phyloP scores from a whole-genome alignment of 2,329 filamentous ascomycete species.

The Aspergillus aculeatinus region DNA sequence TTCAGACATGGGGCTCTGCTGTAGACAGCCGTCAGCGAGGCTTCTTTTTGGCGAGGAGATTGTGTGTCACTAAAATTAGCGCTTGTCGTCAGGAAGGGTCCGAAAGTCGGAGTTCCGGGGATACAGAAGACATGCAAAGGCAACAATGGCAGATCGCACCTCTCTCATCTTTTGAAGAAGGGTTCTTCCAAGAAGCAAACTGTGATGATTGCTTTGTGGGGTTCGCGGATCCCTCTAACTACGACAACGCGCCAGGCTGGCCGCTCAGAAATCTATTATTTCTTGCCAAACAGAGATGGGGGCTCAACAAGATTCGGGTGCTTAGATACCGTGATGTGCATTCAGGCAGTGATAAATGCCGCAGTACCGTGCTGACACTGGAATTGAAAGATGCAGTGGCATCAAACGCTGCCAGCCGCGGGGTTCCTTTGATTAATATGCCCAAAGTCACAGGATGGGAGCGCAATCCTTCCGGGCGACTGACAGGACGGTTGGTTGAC shows the following conservation, averaged over 20 bases:
- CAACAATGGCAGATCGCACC: slow-evolving; percentile 70
- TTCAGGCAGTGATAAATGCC: slow-evolving; percentile 71
- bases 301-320: slow-evolving; percentile 73
- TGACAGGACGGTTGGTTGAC: slow-evolving; percentile 75
- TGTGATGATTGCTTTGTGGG: slow-evolving; percentile 77
- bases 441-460: slow-evolving; percentile 97
- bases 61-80: slow-evolving; percentile 38
- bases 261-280: slow-evolving; percentile 86
- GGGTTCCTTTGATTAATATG: slow-evolving; percentile 46
- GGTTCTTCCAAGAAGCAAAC: slow-evolving; percentile 75
- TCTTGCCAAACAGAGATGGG: slow-evolving; percentile 78
- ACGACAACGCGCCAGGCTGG: slow-evolving; percentile 84
- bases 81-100: background rate
- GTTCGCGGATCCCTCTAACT: slow-evolving; percentile 92
- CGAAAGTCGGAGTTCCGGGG: background rate
- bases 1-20: slow-evolving; percentile 83
- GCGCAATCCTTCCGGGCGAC: slow-evolving; percentile 73
- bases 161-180: slow-evolving; percentile 75
- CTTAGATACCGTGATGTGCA: slow-evolving; percentile 88
- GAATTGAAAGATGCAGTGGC: slow-evolving; percentile 33
- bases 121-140: background rate
- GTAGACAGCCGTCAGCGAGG: slow-evolving; percentile 83
- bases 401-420: slow-evolving; percentile 31
- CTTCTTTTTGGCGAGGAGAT: slow-evolving; percentile 89
- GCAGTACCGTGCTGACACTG: slow-evolving; percentile 74